Base-by-base conservation (phyloP, 1,284 basidiomycete genomes). In the Leccinum subfulvum region DNA sequence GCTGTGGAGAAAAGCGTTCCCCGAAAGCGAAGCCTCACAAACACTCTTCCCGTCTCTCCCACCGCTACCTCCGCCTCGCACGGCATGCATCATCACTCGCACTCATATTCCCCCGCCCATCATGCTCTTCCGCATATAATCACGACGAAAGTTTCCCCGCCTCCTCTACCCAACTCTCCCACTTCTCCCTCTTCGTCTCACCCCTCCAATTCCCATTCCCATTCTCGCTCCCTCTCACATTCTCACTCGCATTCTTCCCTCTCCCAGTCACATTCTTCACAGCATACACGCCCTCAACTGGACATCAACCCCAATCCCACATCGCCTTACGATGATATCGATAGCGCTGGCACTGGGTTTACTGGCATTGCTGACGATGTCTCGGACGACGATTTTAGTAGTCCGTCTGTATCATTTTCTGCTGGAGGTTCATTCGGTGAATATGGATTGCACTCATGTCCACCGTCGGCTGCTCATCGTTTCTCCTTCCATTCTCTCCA, bases 21-120 rank as follows among this genome's bases (percentile, higher is more conserved):
- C 1, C 78, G 85, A 53, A 89, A 89, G 74, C 79, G 87, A 62
- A 85, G 83, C 70, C 85, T 88, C 70, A 84, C 85, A 3, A 80
- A 79, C 64, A 75, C 80, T 8, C 76, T 77, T 23, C 66, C 71
- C 49, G 39, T 58, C 13, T 65, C 71, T n/a, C 37, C 72, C 14
- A 76, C 71, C 1, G 8, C 64, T 26, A 4, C 18, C 26, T 3
- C 60, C 6, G 49, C 54, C 2, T 7, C 58, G 28, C 69, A 68
- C 54, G 23, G 28, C 60, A 57, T 69, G 56, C 72, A 67, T 53
- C 66, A 66, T 10, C 74, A 75, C 14, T 65, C 66, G 0, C 72
- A 73, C 0, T 68, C 72, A 14, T 68, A 72, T 33, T 67, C 73
- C 5, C 73, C 63, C 14, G 33, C 37, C 9, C 58, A 63, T 5